Conservation (phyloP, 495 filamentous ascomycete species). For the Trichocladium uniseriatum region DNA sequence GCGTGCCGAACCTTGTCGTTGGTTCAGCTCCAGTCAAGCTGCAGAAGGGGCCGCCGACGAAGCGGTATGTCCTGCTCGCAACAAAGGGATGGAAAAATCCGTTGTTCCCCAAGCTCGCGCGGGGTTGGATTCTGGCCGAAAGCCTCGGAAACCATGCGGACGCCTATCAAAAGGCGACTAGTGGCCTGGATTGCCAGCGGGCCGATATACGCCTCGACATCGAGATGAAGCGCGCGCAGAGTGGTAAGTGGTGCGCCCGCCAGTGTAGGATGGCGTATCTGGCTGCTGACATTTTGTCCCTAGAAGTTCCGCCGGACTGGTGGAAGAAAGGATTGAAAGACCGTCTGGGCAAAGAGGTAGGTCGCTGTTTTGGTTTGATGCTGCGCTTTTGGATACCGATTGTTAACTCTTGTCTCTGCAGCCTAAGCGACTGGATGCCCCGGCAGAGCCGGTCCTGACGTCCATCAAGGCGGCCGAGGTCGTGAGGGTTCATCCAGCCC, state of each 20-base stretch:
- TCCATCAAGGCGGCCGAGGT: conserved; percentile 13
- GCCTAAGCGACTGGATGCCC: background rate
- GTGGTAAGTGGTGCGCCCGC: background rate
- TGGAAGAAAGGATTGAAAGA: conserved; percentile 14
- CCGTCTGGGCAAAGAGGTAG: conserved; percentile 3
- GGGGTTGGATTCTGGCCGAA: conserved; percentile 23
- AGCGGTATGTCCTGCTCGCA: conserved; percentile 21
- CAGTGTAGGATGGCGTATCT: background rate
- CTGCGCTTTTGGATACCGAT: background rate
- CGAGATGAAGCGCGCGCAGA: conserved; percentile 15
- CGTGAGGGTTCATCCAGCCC: conserved; percentile 17
- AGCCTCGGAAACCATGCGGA: conserved; percentile 21
- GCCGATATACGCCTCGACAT: conserved; percentile 22
- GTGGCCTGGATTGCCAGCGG: conserved; percentile 16
- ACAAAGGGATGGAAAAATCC: conserved; percentile 20
- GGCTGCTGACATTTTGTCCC: background rate
- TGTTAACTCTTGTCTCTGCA: background rate
- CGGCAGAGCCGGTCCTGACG: conserved; percentile 14
- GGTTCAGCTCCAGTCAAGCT: conserved; percentile 17
- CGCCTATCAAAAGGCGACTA: conserved; percentile 17
- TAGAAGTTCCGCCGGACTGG: conserved; percentile 23
- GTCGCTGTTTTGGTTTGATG: background rate
- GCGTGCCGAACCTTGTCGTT: conserved; percentile 22
- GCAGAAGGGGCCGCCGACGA: conserved; percentile 21
- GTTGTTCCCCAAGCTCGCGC: conserved; percentile 16